These are phyloP conservation scores for Ophiosphaerella narmari DNA, from an alignment of 2,329 filamentous ascomycete species.

Conservation along the genomic window DNA sequence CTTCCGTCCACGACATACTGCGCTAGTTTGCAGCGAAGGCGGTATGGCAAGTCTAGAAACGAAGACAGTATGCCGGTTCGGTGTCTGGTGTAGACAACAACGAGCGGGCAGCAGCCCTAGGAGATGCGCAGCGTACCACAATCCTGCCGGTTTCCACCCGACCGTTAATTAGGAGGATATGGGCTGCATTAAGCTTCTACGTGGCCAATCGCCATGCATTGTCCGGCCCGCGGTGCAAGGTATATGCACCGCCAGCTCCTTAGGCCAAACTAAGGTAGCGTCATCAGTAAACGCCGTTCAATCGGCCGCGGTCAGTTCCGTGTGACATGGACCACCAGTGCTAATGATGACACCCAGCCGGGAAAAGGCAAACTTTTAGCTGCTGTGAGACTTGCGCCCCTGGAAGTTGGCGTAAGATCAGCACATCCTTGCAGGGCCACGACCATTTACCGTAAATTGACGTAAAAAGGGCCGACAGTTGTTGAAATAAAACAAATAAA, in stretches of 20 bases:
- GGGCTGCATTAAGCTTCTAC: conserved; percentile 4
- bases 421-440: background rate
- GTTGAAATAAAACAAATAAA: no score
- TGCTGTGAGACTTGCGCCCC: background rate
- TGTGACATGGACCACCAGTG: background rate
- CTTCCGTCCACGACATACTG: conserved; percentile 34
- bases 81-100: conserved; percentile 11
- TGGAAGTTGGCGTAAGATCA: background rate
- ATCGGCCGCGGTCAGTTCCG: background rate
- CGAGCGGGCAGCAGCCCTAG: conserved; percentile 12
- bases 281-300: background rate
- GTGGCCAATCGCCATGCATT: conserved; percentile 14
- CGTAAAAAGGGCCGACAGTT: background rate
- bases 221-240: conserved; percentile 18
- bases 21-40: conserved; percentile 2
- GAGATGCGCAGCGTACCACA: conserved; percentile 16
- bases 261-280: conserved; percentile 3
- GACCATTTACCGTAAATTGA: background rate
- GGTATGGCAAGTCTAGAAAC: conserved; percentile 3
- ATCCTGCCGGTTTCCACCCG: conserved; percentile 13
- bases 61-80: conserved; percentile 8
- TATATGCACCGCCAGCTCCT: conserved; percentile 13
- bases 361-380: background rate
- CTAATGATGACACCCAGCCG: background rate
- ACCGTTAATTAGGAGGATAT: conserved; percentile 18